Conservation (phyloP, 1,284 basidiomycete genomes). For the Pseudozyma flocculosa region DNA sequence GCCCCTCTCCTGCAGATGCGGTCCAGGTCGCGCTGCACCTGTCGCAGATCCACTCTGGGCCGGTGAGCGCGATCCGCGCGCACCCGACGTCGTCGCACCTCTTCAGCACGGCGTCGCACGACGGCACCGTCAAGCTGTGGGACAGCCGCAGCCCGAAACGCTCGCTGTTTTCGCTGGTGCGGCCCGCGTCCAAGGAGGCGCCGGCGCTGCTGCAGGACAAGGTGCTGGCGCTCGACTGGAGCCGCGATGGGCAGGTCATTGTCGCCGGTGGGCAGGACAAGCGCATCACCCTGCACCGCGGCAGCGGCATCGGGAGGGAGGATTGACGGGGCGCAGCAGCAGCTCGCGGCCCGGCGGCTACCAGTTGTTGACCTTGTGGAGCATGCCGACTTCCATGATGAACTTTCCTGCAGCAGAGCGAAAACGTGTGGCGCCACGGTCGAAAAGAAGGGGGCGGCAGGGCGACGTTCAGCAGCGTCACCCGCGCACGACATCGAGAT, state of each 20-base stretch:
- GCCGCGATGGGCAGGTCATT: constrained; percentile 38
- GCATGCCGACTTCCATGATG: constrained; percentile 75
- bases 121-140: constrained; percentile 48
- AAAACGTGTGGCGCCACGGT: too few relatives aligned
- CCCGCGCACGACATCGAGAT: too few relatives aligned
- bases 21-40: constrained; percentile 12
- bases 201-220: constrained; percentile 11
- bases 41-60: constrained; percentile 38
- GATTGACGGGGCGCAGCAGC: background rate
- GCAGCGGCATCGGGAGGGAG: constrained; percentile 23
- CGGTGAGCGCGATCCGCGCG: constrained; percentile 27
- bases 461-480: too few relatives aligned
- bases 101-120: constrained; percentile 38
- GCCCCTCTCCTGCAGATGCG: background rate
- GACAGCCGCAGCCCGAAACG: constrained; percentile 45
- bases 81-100: constrained; percentile 41
- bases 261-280: constrained; percentile 54
- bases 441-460: too few relatives aligned
- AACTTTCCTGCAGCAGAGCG: constrained; percentile 57
- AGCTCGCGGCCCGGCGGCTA: constrained; percentile 55
- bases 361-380: constrained; percentile 80
- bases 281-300: constrained; percentile 32
- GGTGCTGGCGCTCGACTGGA: constrained; percentile 49
- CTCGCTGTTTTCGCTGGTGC: constrained; percentile 46
- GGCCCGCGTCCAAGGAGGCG: constrained; percentile 1